These are phyloP conservation scores for Thyridium curvatum DNA, from an alignment of 2,329 filamentous ascomycete species.

Conservation along the genomic window DNA sequence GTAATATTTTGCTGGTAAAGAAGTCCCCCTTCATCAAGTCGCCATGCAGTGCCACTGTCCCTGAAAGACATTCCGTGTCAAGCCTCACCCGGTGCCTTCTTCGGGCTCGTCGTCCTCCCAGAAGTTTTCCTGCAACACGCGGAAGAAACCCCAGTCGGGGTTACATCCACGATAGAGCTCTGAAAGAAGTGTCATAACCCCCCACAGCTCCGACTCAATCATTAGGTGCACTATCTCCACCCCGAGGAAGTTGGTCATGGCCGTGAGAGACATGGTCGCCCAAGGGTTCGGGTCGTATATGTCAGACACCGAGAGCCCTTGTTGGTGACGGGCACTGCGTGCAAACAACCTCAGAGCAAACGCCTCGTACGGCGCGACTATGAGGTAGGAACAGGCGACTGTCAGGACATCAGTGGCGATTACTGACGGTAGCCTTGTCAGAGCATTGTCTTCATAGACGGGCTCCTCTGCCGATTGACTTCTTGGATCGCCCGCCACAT, in stretches of 20 bases:
- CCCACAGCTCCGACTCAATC: slow-evolving; percentile 39
- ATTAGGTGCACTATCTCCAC: slow-evolving; percentile 38
- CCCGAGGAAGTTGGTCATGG: slow-evolving; percentile 37
- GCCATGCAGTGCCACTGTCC: no score
- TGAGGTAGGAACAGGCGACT: slow-evolving; percentile 31
- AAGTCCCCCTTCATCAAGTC: no score
- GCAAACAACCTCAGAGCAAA: slow-evolving; percentile 37
- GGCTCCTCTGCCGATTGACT: slow-evolving; percentile 9
- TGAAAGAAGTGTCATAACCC: slow-evolving; percentile 25
- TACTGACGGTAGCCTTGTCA: slow-evolving; percentile 42
- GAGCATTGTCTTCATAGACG: slow-evolving; percentile 30
- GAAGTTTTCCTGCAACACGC: slow-evolving; percentile 15
- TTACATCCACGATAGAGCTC: slow-evolving; percentile 9
- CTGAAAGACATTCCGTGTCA: no score
- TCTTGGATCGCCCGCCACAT: slow-evolving; percentile 12
- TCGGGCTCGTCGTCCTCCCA: slow-evolving; percentile 7
- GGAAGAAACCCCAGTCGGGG: slow-evolving; percentile 6
- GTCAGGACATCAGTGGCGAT: slow-evolving; percentile 42
- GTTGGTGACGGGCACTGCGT: slow-evolving; percentile 28
- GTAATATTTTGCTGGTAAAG: no score
- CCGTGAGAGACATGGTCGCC: slow-evolving; percentile 30
- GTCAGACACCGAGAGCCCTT: slow-evolving; percentile 27
- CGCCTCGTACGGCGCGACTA: slow-evolving; percentile 41
- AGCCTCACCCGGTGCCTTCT: background rate
- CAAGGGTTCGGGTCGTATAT: slow-evolving; percentile 32